Base-by-base conservation (phyloP, 1,284 basidiomycete genomes). In the Hortiboletus rubellus region DNA sequence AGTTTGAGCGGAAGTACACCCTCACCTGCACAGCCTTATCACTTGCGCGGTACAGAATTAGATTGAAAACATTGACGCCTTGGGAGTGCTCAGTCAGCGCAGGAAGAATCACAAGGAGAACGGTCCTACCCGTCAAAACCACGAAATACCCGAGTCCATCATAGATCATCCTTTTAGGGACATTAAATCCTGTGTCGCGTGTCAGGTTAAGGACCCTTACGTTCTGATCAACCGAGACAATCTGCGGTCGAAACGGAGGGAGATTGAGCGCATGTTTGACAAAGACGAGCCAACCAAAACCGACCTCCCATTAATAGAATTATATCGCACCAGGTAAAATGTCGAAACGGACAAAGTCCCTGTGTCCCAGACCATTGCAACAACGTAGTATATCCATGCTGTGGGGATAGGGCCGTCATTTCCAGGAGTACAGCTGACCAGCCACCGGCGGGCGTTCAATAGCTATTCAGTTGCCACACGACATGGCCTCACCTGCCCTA, bases 361-460 rank as follows among this genome's bases (percentile, higher is more conserved):
- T 2, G 70, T 52, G 50, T 79, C 78, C 64, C 72, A 81, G 12
- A 69, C 14, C 66, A 79, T 79, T 10, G 72, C 65, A 12, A 72
- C 44, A 5, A 79, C 57, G 56, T 80, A 80, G 63, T 73, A 80
- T 12, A 72, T 15, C 79, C 78, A 80, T n/a, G 68, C 72, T 1
- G 69, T 68, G 0, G 44, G 64, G 58, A 56, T 53, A 0, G 63
- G 45, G 7, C 64, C 61, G 14, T 38, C 27, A 58, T 73, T 74
- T 8, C 70, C 76, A 5, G 74, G 69, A 5, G 70, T 71, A 50
- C 76, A 78, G 45, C 77, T 78, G 31, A 54, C 27, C 22, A 22
- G 22, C 22, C 22, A 22, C 22, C 27, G 27, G 27, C 6, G 37
- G 36, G 30, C 14, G 18, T 46, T 54, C 37, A 58, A 43, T 17